These are phyloP conservation scores for Oidium heveae DNA, from an alignment of 2,329 filamentous ascomycete species.

Conservation along the genomic window DNA sequence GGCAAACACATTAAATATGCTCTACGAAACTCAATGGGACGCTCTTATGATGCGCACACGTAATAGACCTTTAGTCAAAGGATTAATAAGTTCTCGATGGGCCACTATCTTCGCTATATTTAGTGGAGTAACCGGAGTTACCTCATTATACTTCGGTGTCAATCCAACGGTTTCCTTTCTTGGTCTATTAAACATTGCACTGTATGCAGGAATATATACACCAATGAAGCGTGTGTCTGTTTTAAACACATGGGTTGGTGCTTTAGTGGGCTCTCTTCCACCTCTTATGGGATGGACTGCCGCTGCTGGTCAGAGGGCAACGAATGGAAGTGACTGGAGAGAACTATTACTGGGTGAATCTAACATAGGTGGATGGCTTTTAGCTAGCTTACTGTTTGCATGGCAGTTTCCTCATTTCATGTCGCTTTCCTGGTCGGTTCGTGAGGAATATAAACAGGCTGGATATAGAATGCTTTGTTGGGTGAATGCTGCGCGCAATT, in stretches of 20 bases:
- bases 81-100: constrained; percentile 43
- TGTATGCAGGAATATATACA: constrained; percentile 86
- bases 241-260: constrained; percentile 86
- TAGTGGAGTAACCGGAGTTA: constrained; percentile 43
- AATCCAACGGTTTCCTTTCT: constrained; percentile 82
- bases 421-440: constrained; percentile 66
- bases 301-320: constrained; percentile 68
- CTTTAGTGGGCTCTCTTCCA: constrained; percentile 76
- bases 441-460: constrained; percentile 60
- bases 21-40: constrained; percentile 76
- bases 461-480: constrained; percentile 56
- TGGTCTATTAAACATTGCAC: constrained; percentile 57
- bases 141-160: constrained; percentile 62
- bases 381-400: constrained; percentile 62
- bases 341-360: constrained; percentile 51
- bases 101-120: constrained; percentile 59
- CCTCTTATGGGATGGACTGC: constrained; percentile 97
- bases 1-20: constrained; percentile 91
- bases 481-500: constrained; percentile 67
- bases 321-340: constrained; percentile 42
- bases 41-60: constrained; percentile 83
- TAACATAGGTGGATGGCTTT: constrained; percentile 61
- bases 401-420: constrained; percentile 99
- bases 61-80: constrained; percentile 68
- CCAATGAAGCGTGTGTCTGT: constrained; percentile 70